Percentiles rank a stretch among this genome's conserved stretches.
phyloP scores from a whole-genome alignment of 345 rosid species.

The Hypericum perforatum region DNA sequence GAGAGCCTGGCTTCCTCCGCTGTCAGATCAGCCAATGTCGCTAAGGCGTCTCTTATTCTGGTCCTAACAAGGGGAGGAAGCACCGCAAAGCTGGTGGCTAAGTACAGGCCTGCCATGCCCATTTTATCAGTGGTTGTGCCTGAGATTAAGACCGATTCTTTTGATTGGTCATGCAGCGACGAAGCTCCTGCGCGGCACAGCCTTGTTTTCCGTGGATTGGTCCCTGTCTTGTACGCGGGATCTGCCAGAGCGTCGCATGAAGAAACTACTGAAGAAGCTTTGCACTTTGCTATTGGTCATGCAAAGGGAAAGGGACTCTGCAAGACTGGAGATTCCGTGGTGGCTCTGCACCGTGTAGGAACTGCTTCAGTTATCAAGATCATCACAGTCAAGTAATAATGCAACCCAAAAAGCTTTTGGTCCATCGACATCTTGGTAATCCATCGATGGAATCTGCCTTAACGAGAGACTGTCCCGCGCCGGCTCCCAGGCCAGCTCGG shows the following conservation, averaged over 20 bases:
- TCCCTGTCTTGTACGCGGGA: slow-evolving; percentile 75
- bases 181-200: slow-evolving; percentile 93
- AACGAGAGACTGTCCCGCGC: too few relatives aligned
- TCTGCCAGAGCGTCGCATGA: slow-evolving; percentile 83
- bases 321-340: slow-evolving; percentile 72
- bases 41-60: slow-evolving; percentile 67
- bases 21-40: slow-evolving; percentile 83
- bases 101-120: slow-evolving; percentile 90
- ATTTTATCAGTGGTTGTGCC: slow-evolving; percentile 86
- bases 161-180: slow-evolving; percentile 90
- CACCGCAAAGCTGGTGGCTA: slow-evolving; percentile 89
- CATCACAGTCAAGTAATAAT: slow-evolving; percentile 41
- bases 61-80: slow-evolving; percentile 94
- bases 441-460: too few relatives aligned
- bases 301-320: slow-evolving; percentile 67
- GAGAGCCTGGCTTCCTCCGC: slow-evolving; percentile 92
- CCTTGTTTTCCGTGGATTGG: slow-evolving; percentile 74
- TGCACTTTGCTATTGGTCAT: slow-evolving; percentile 59
- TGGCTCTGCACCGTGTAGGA: slow-evolving; percentile 85
- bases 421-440: too few relatives aligned
- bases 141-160: slow-evolving; percentile 68
- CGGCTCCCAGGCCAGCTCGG: too few relatives aligned
- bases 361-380: slow-evolving; percentile 92
- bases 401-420: too few relatives aligned
- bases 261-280: slow-evolving; percentile 88